These are phyloP conservation scores for Colletotrichum siamense DNA, from an alignment of 2,329 filamentous ascomycete species.

Conservation along the genomic window DNA sequence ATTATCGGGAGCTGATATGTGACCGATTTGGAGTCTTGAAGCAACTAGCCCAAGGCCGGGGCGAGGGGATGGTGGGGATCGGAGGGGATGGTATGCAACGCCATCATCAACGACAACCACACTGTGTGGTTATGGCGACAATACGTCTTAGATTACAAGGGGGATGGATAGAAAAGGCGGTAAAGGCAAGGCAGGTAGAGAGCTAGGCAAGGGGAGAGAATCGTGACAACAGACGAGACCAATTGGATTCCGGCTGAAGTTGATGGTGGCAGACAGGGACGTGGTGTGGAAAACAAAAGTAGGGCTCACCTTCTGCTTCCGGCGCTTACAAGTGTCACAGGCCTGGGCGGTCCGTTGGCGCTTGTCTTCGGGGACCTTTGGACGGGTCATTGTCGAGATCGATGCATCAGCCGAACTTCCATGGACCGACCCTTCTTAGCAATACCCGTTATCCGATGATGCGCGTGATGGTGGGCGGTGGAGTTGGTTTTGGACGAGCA, in stretches of 20 bases:
- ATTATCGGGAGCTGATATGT: background rate
- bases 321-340: conserved; percentile 68
- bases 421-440: conserved; percentile 3
- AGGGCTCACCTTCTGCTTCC: conserved; percentile 69
- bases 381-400: conserved; percentile 51
- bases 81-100: background rate
- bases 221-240: background rate
- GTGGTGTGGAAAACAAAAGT: background rate
- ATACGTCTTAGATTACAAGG: background rate
- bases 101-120: background rate
- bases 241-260: background rate
- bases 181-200: background rate
- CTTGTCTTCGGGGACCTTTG: conserved; percentile 62
- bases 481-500: conserved; percentile 6
- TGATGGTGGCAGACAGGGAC: background rate
- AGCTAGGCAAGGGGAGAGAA: background rate
- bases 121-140: background rate
- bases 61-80: background rate
- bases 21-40: background rate
- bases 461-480: background rate
- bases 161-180: background rate
- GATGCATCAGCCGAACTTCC: conserved; percentile 19
- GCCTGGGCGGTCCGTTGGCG: conserved; percentile 68
- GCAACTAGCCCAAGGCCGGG: conserved; percentile 2
- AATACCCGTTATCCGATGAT: conserved; percentile 23